Conservation (phyloP, 208 protist genomes). For the Acanthamoeba divionensis region DNA sequence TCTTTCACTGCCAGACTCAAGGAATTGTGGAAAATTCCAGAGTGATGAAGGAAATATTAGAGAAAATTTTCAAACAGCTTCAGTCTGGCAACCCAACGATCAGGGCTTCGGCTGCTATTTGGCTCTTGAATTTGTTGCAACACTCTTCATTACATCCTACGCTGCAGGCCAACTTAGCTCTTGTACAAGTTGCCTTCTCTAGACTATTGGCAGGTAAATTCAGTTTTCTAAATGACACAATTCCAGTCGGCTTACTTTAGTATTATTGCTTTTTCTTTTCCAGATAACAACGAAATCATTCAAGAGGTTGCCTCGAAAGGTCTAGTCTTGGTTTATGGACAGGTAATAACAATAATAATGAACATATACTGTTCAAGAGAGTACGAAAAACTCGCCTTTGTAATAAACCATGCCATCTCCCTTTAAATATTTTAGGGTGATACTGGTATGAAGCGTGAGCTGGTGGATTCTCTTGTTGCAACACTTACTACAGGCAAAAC, state of each 20-base stretch:
- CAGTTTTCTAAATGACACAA: no score
- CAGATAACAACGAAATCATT: slow-evolving; percentile 61
- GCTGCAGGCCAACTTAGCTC: background rate
- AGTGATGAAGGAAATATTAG: slow-evolving; percentile 9
- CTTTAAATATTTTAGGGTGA: background rate
- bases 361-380: no score
- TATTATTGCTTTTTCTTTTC: background rate
- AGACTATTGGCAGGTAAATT: slow-evolving; percentile 20
- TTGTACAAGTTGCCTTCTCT: slow-evolving; percentile 53
- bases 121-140: slow-evolving; percentile 58
- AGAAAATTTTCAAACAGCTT: background rate
- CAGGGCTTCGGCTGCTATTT: slow-evolving; percentile 52
- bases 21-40: background rate
- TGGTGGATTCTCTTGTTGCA: slow-evolving; percentile 60
- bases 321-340: slow-evolving; percentile 67
- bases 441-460: slow-evolving; percentile 45
- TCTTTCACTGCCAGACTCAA: background rate
- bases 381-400: no score
- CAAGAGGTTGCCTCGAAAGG: slow-evolving; percentile 71
- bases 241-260: no score
- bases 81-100: background rate
- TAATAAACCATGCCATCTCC: no score
- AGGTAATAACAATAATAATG: background rate
- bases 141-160: slow-evolving; percentile 25
- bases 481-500: slow-evolving; percentile 52